These are phyloP conservation scores for Trebouxia sp. DNA, from an alignment of 139 green algal genomes.

Conservation along the genomic window DNA sequence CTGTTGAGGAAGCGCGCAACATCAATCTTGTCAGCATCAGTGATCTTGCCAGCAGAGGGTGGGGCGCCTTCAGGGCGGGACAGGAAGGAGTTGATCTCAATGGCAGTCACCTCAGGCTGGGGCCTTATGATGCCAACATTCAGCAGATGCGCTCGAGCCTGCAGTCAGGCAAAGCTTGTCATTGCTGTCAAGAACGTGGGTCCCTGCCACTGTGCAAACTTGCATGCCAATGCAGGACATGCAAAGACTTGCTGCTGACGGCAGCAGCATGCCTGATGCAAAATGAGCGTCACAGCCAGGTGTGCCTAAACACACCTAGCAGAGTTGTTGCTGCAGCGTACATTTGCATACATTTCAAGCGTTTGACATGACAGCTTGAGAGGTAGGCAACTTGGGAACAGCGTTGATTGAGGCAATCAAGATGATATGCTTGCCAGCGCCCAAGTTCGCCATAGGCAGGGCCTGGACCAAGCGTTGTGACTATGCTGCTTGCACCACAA, in stretches of 20 bases:
- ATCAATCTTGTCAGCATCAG: conserved; percentile 59
- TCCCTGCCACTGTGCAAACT: too few species aligned
- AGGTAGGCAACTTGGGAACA: background rate
- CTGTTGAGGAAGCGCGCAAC: conserved; percentile 84
- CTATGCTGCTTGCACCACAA: too few species aligned
- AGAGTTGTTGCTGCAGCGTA: too few species aligned
- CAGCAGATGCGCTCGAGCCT: conserved; percentile 46
- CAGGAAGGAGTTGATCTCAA: conserved; percentile 40
- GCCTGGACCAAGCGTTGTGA: too few species aligned
- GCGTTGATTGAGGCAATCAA: background rate
- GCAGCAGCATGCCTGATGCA: too few species aligned
- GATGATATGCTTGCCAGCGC: background rate
- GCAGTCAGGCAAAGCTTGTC: background rate
- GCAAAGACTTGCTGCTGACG: too few species aligned
- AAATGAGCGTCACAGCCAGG: too few species aligned
- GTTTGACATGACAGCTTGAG: too few species aligned
- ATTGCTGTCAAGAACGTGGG: background rate
- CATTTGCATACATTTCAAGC: too few species aligned
- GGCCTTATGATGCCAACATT: conserved; percentile 47
- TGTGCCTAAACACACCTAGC: too few species aligned
- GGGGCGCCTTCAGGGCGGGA: conserved; percentile 34
- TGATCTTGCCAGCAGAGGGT: conserved; percentile 30
- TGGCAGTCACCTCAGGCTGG: conserved; percentile 25
- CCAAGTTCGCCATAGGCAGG: too few species aligned
- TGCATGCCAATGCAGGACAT: too few species aligned